phyloP scores from a whole-genome alignment of 2,329 filamentous ascomycete species.

The Apiospora aurea region DNA sequence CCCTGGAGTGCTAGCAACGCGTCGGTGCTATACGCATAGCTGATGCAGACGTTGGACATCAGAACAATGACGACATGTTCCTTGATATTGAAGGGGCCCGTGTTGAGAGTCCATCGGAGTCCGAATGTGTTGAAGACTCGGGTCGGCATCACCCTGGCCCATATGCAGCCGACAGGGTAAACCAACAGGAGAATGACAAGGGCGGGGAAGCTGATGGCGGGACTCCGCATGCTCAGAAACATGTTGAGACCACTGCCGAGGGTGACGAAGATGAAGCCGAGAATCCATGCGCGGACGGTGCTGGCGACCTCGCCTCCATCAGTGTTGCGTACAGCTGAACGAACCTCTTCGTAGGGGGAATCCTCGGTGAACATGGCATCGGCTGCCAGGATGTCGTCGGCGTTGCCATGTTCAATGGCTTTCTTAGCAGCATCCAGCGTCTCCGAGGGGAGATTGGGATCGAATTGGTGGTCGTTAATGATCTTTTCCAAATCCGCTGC shows the following conservation, averaged over 20 bases:
- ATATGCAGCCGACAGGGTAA: slow-evolving; percentile 52
- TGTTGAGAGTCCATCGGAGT: slow-evolving; percentile 50
- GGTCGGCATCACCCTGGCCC: slow-evolving; percentile 51
- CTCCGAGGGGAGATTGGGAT: slow-evolving; percentile 44
- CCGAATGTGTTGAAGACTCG: slow-evolving; percentile 51
- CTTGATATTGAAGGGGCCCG: slow-evolving; percentile 54
- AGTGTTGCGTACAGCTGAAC: slow-evolving; percentile 52
- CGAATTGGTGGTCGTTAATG: slow-evolving; percentile 43
- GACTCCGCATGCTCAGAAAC: slow-evolving; percentile 45
- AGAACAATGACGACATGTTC: slow-evolving; percentile 53
- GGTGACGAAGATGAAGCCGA: slow-evolving; percentile 53
- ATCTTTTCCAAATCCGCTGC: slow-evolving; percentile 41
- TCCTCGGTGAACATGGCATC: slow-evolving; percentile 44
- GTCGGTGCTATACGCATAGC: slow-evolving; percentile 47
- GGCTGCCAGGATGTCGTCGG: slow-evolving; percentile 40
- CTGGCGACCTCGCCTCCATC: slow-evolving; percentile 52
- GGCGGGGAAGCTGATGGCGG: slow-evolving; percentile 46
- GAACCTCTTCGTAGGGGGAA: slow-evolving; percentile 49
- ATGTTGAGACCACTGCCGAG: slow-evolving; percentile 49
- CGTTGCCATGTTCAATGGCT: slow-evolving; percentile 41
- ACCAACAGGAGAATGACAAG: slow-evolving; percentile 50
- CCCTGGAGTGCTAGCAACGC: slow-evolving; percentile 49
- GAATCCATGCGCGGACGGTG: slow-evolving; percentile 53
- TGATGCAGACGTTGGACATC: slow-evolving; percentile 51
- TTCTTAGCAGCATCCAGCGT: slow-evolving; percentile 43